Evolutionary conservation across 1,284 basidiomycete genomes (phyloP).

Genomic region (Cutaneotrichosporon spelunceum): DNA sequence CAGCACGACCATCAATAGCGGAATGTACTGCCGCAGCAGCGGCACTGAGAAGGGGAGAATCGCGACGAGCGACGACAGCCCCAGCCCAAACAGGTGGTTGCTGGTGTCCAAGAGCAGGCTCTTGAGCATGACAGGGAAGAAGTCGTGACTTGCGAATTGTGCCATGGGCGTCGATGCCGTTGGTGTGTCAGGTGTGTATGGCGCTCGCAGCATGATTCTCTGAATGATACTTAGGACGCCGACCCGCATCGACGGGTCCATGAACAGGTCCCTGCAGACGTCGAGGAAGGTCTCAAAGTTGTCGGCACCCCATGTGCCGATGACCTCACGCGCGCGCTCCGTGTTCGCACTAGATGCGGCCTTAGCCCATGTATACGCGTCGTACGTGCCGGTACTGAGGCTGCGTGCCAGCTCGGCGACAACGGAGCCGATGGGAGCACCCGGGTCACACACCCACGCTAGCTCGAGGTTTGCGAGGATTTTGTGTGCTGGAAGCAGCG

Average conservation of each 20-base stretch:
- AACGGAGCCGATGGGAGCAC: neutral
- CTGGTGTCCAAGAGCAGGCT: slow-evolving; percentile 40
- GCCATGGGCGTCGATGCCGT: slow-evolving; percentile 30
- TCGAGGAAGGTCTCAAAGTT: slow-evolving; percentile 25
- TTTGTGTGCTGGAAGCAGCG: slow-evolving; percentile 9
- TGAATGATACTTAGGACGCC: slow-evolving; percentile 31
- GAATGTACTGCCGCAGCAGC: slow-evolving; percentile 33
- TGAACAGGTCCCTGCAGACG: slow-evolving; percentile 15
- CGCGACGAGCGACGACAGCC: slow-evolving; percentile 32
- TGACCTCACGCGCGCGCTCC: slow-evolving; percentile 6
- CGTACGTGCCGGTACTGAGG: slow-evolving; percentile 12
- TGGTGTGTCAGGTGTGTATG: slow-evolving; percentile 31
- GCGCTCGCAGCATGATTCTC: slow-evolving; percentile 27
- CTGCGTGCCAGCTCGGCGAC: neutral
- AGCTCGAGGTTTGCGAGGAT: slow-evolving; percentile 14
- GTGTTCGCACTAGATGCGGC: neutral
- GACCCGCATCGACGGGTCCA: slow-evolving; percentile 24
- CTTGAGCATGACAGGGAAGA: slow-evolving; percentile 28
- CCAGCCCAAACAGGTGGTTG: slow-evolving; percentile 41
- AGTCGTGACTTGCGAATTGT: slow-evolving; percentile 25
- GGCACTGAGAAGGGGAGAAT: slow-evolving; percentile 41
- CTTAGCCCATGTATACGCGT: slow-evolving; percentile 14
- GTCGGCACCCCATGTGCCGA: slow-evolving; percentile 21
- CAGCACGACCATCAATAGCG: slow-evolving; percentile 40
- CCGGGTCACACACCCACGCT: slow-evolving; percentile 12